Percentiles rank a stretch among this genome's conserved stretches.
Evolutionary conservation across 2,329 filamentous ascomycete genomes (phyloP).

Genomic region (Diaporthe citriasiana): DNA sequence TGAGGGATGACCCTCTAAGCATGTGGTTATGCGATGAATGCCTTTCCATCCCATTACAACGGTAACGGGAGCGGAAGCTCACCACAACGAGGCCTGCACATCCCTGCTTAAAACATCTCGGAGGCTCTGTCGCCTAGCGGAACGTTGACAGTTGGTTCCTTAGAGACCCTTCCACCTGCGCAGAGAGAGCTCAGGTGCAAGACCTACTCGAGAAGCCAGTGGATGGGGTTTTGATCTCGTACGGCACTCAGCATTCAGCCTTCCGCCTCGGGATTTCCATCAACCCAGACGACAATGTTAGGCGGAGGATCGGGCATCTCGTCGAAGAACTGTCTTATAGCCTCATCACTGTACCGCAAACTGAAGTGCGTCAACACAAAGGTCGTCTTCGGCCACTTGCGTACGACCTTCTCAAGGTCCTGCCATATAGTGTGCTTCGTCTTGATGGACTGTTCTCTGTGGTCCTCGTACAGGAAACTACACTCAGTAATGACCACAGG

Average conservation of each 20-base stretch:
- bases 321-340: slow-evolving; percentile 58
- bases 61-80: not conserved
- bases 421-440: slow-evolving; percentile 64
- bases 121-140: slow-evolving; percentile 13
- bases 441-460: slow-evolving; percentile 58
- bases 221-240: not conserved
- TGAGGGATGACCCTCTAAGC: not conserved
- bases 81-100: not conserved
- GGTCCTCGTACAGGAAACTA: slow-evolving; percentile 61
- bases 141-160: not conserved
- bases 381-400: slow-evolving; percentile 58
- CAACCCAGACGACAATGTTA: slow-evolving; percentile 64
- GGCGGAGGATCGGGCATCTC: slow-evolving; percentile 54
- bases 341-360: slow-evolving; percentile 58
- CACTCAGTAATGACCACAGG: slow-evolving; percentile 65
- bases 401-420: slow-evolving; percentile 60
- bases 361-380: slow-evolving; percentile 65
- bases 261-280: slow-evolving; percentile 48
- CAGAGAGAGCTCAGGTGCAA: not conserved
- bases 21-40: not conserved
- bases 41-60: not conserved
- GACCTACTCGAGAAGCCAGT: not conserved
- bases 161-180: not conserved
- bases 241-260: slow-evolving; percentile 8
- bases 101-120: slow-evolving; percentile 12